Evolutionary conservation across 345 rosid genomes (phyloP).

Genomic region (Arabis hirsuta): DNA sequence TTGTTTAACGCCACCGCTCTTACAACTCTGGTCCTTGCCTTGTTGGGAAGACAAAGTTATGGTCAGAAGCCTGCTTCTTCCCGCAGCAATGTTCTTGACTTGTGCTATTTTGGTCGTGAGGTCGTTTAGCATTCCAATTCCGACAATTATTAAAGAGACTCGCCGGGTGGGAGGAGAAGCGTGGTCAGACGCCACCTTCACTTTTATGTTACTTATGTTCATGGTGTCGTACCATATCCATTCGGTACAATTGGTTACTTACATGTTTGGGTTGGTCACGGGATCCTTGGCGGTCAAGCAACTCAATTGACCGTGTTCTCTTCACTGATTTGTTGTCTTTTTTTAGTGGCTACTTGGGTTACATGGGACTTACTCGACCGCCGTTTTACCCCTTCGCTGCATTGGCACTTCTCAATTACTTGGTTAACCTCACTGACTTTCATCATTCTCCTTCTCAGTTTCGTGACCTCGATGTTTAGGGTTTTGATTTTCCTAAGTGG

Average conservation of each 20-base stretch:
- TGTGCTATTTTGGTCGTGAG: not conserved
- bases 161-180: not conserved
- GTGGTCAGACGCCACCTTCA: not conserved
- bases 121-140: slow-evolving; percentile 20
- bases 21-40: slow-evolving; percentile 4
- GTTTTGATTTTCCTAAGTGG: too few relatives aligned
- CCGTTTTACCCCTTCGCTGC: too few relatives aligned
- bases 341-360: slow-evolving; percentile 3
- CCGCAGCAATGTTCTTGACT: not conserved
- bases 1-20: not conserved
- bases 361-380: not conserved
- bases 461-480: too few relatives aligned
- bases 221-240: not conserved
- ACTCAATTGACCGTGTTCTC: slow-evolving; percentile 19
- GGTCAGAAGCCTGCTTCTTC: not conserved
- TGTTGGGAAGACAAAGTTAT: not conserved
- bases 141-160: not conserved
- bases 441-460: too few relatives aligned
- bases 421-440: too few relatives aligned
- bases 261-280: not conserved
- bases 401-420: too few relatives aligned
- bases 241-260: not conserved
- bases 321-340: not conserved
- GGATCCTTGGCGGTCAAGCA: slow-evolving; percentile 1
- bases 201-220: not conserved